Conservation (phyloP, 495 filamentous ascomycete species). For the Thozetella sp. region DNA sequence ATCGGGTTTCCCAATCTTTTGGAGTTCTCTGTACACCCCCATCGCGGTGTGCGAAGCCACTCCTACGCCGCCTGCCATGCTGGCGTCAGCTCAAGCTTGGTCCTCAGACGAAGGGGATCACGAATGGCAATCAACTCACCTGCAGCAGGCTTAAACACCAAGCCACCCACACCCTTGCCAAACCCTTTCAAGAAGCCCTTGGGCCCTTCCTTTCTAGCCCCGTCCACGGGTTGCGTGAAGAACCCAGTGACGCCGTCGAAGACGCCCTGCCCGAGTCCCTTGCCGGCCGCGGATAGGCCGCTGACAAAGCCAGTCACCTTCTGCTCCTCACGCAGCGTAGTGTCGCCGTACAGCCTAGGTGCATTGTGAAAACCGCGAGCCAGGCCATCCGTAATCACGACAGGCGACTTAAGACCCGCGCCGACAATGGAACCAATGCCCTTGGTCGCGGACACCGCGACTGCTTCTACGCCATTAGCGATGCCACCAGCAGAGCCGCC, state of each 20-base stretch:
- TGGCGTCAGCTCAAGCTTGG: not conserved
- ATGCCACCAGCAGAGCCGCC: not conserved
- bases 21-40: slow-evolving; percentile 47
- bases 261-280: slow-evolving; percentile 64
- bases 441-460: slow-evolving; percentile 51
- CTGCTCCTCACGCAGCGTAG: slow-evolving; percentile 43
- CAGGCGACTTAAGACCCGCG: slow-evolving; percentile 59
- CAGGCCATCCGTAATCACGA: slow-evolving; percentile 67
- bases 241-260: slow-evolving; percentile 68
- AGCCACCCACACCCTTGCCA: slow-evolving; percentile 68
- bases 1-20: slow-evolving; percentile 36
- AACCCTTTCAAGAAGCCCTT: slow-evolving; percentile 62
- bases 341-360: slow-evolving; percentile 68
- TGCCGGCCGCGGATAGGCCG: slow-evolving; percentile 60
- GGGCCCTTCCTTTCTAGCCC: slow-evolving; percentile 50
- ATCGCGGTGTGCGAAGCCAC: slow-evolving; percentile 19
- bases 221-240: slow-evolving; percentile 61
- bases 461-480: not conserved
- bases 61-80: not conserved
- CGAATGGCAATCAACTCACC: slow-evolving; percentile 56
- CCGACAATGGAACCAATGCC: slow-evolving; percentile 58
- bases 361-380: slow-evolving; percentile 76
- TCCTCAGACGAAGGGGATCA: slow-evolving; percentile 26
- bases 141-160: slow-evolving; percentile 63
- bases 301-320: slow-evolving; percentile 66